A percentile compares a stretch with the other conserved stretches of the same genome.
These are phyloP conservation scores for Fragilariopsis cylindrus DNA, from an alignment of 108 stramenopile genomes.

Conservation along the genomic window DNA sequence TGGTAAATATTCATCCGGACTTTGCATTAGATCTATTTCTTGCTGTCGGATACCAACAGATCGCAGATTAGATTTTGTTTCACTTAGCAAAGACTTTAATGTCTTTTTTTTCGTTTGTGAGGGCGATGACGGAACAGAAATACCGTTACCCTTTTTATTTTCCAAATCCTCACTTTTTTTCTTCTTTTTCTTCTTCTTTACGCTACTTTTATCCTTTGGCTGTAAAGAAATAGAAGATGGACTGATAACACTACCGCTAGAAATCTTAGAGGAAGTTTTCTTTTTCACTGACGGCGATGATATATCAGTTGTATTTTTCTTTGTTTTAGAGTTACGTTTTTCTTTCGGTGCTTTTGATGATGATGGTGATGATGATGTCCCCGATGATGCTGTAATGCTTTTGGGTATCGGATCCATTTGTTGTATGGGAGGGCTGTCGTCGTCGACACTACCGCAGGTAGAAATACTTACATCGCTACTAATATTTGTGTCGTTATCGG, in stretches of 20 bases:
- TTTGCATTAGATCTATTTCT: no score
- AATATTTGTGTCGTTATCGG: neutral
- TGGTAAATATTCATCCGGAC: no score
- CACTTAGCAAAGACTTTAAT: no score
- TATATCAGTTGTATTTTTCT: neutral
- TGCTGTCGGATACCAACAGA: no score
- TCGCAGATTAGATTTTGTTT: no score
- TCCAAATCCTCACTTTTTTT: neutral
- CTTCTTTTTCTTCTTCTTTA: slow-evolving; percentile 19
- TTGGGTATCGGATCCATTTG: neutral
- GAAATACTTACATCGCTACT: neutral
- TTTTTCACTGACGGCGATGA: neutral
- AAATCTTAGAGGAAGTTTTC: neutral
- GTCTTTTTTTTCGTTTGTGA: no score
- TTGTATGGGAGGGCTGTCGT: neutral
- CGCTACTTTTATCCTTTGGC: neutral
- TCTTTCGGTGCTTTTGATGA: neutral
- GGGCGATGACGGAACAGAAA: no score
- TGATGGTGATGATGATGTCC: neutral
- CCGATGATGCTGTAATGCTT: no score
- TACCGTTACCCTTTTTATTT: neutral
- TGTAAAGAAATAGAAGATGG: neutral
- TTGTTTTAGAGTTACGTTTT: neutral
- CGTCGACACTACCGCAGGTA: neutral
- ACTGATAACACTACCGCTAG: no score